Conservation (phyloP, 2,329 filamentous ascomycete species). For the Apiospora aurea region DNA sequence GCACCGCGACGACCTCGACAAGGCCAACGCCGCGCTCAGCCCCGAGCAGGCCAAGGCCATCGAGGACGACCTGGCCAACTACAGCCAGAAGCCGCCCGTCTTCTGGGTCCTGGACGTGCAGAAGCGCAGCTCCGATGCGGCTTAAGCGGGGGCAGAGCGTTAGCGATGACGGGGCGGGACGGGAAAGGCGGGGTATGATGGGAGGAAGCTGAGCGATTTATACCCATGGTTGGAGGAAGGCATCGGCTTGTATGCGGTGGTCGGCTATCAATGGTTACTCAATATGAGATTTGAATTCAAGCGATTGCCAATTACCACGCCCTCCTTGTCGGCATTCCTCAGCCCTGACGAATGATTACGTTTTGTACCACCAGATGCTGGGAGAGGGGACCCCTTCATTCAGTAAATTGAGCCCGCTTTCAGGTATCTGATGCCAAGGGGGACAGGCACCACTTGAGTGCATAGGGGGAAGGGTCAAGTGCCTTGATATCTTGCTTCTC, state of each 20-base stretch:
- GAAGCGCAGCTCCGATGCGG: not conserved
- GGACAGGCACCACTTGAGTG: too few species aligned
- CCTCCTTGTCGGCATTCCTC: not conserved
- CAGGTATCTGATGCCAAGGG: too few species aligned
- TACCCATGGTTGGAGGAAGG: not conserved
- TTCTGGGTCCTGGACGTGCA: slow-evolving; percentile 25
- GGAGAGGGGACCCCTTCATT: too few species aligned
- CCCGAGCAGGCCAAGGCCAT: slow-evolving; percentile 24
- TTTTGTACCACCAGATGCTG: too few species aligned
- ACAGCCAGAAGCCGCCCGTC: slow-evolving; percentile 25
- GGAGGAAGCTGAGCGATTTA: too few species aligned
- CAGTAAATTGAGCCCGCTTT: too few species aligned
- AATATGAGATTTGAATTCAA: not conserved
- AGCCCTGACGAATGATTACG: too few species aligned
- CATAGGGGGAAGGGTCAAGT: too few species aligned
- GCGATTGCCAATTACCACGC: not conserved
- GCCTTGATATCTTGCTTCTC: too few species aligned
- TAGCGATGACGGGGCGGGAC: not conserved
- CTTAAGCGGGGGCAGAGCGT: not conserved
- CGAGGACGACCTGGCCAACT: slow-evolving; percentile 28
- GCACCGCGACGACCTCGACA: slow-evolving; percentile 24
- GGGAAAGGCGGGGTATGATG: not conserved
- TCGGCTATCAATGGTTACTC: not conserved
- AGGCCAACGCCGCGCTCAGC: slow-evolving; percentile 8
- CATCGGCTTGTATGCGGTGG: not conserved